Percentiles rank a stretch among this genome's conserved stretches.
phyloP scores from a whole-genome alignment of 2,329 filamentous ascomycete genomes.

The Pseudogymnoascus sp. region DNA sequence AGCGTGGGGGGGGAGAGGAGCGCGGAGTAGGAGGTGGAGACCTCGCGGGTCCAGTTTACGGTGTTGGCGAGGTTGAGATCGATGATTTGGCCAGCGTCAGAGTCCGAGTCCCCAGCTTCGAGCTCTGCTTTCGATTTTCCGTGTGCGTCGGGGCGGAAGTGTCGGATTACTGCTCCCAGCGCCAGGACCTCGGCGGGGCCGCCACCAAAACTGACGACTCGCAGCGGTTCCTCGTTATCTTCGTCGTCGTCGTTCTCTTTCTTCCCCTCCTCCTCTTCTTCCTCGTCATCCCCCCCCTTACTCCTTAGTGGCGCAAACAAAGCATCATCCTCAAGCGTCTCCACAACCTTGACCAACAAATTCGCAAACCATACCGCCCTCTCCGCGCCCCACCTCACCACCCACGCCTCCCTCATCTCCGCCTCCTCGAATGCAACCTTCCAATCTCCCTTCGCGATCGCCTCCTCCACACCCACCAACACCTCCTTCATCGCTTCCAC shows the following conservation, averaged over 20 bases:
- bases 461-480: conserved; percentile 76
- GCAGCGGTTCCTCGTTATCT: conserved; percentile 2
- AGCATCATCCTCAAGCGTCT: not conserved
- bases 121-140: not conserved
- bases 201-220: conserved; percentile 28
- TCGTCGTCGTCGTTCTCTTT: conserved; percentile 6
- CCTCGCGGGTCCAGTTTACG: conserved; percentile 64
- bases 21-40: conserved; percentile 46
- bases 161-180: conserved; percentile 43
- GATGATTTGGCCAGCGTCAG: conserved; percentile 17
- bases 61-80: conserved; percentile 64
- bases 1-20: conserved; percentile 44
- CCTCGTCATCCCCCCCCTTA: not conserved
- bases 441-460: conserved; percentile 82
- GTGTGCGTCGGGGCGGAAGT: conserved; percentile 22
- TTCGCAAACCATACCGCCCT: conserved; percentile 68
- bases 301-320: not conserved
- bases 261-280: not conserved
- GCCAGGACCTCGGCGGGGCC: conserved; percentile 57
- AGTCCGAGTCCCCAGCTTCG: not conserved
- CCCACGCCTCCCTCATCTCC: conserved; percentile 71
- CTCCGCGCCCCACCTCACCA: conserved; percentile 74
- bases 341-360: conserved; percentile 33
- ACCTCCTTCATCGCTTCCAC: conserved; percentile 41
- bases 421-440: conserved; percentile 63